phyloP scores from a whole-genome alignment of 140 eudicot species.

The Flaveria floridana region DNA sequence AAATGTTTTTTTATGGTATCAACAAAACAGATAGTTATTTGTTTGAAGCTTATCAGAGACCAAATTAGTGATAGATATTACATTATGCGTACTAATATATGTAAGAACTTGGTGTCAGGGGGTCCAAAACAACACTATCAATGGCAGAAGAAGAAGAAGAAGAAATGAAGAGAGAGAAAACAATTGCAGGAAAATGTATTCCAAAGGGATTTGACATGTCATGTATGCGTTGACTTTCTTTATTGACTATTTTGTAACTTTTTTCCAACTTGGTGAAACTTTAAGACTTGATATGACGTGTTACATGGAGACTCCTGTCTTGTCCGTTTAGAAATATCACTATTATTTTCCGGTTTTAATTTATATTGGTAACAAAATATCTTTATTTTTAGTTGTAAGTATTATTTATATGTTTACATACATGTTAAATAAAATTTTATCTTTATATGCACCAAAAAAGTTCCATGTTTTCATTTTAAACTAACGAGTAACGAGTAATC shows the following conservation, averaged over 20 bases:
- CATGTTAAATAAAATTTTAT: no score
- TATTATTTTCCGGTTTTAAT: neutral
- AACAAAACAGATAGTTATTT: neutral
- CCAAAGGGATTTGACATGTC: conserved; percentile 47
- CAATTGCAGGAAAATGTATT: conserved; percentile 56
- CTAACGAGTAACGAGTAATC: no score
- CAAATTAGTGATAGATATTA: neutral
- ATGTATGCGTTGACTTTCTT: neutral
- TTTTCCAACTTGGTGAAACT: neutral
- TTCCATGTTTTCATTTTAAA: no score
- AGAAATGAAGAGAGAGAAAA: conserved; percentile 48
- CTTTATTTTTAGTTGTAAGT: no score
- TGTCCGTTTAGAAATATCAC: neutral
- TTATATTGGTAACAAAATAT: no score
- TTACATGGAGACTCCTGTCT: neutral
- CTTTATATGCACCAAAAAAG: no score
- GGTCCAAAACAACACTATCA: conserved; percentile 36
- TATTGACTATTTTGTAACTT: neutral
- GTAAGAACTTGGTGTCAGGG: conserved; percentile 33
- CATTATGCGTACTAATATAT: neutral
- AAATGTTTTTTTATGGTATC: neutral
- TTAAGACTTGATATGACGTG: neutral
- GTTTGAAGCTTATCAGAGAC: neutral
- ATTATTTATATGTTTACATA: no score
- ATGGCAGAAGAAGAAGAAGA: conserved; percentile 28